Base-by-base conservation (phyloP, 495 filamentous ascomycete species). In the Podospora australis region DNA sequence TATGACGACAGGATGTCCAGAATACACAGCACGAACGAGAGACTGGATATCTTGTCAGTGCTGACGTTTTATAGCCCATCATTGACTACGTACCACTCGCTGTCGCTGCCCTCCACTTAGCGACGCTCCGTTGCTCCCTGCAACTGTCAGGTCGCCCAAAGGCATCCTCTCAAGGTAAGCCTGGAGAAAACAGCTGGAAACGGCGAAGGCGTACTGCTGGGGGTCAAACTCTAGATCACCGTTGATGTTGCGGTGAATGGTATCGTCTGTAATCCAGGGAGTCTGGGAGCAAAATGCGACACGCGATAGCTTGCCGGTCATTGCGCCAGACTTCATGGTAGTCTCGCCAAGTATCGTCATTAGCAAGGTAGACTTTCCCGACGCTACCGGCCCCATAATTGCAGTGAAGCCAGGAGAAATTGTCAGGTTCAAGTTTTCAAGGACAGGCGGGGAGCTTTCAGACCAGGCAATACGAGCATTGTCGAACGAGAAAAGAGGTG, bases 61-160 rank as follows among this genome's bases (percentile, higher is more conserved):
- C 11, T n/a, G n/a, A n/a, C 11, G 6, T 29, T 29, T 29, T 11
- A 29, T 29, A 29, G 26, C 26, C 6, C 11, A 29, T 6, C 26
- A 29, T 11, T 6, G 11, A 29, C 6, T 29, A 29, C 26, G 6
- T 6, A 29, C 26, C 49, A 84, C 67, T 10, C 81, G 68, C 50
- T 84, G 80, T 46, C 73, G 75, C 50, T 86, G 81, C 0, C 82
- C 82, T n/a, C 80, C 80, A 52, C 74, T 79, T 7, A 86, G 65
- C 10, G 70, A 69, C 39, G 81, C 69, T 1, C 81, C 82, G 48
- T 79, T 78, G 60, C 71, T 78, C 9, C 80, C 82, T 46, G 81
- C 73, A 5, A 70, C 46, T 2, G 78, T 83, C 28, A 70, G 58
- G 53, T 36, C 34, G 5, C 34, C 34, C 34, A 11, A 5, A 16